These are phyloP conservation scores for Davidsoniella virescens DNA, from an alignment of 2,329 filamentous ascomycete genomes.

Conservation along the genomic window DNA sequence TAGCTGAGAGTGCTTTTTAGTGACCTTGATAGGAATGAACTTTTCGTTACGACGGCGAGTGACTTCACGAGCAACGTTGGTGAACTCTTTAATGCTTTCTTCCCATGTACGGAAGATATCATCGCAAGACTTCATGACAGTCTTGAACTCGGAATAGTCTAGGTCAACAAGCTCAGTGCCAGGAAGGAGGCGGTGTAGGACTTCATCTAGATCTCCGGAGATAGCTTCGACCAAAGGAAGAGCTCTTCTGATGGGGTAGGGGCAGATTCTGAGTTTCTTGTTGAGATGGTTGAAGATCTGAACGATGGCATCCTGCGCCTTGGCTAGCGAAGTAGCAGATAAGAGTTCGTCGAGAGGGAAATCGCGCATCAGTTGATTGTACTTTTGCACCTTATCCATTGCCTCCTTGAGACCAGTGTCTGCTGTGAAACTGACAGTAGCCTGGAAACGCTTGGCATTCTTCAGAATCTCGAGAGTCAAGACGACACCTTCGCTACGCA, in stretches of 20 bases:
- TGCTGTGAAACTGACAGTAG: constrained; percentile 88
- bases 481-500: constrained; percentile 73
- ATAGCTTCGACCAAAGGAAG: constrained; percentile 93
- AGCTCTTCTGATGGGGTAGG: constrained; percentile 83
- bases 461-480: constrained; percentile 90
- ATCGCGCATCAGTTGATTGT: constrained; percentile 97
- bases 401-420: constrained; percentile 94
- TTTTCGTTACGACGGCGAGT: constrained; percentile 88
- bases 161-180: constrained; percentile 82
- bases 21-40: constrained; percentile 96
- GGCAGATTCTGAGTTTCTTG: constrained; percentile 92
- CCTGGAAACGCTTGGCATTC: constrained; percentile 94
- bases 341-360: constrained; percentile 91
- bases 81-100: constrained; percentile 92
- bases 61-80: constrained; percentile 88
- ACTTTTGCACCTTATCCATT: constrained; percentile 91
- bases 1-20: constrained; percentile 69
- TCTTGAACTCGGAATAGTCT: constrained; percentile 78
- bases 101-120: constrained; percentile 89
- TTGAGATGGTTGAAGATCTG: constrained; percentile 91
- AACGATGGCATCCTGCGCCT: constrained; percentile 74
- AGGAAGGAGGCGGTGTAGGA: constrained; percentile 70
- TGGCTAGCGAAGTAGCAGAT: constrained; percentile 75
- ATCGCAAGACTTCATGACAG: constrained; percentile 68
- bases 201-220: constrained; percentile 76